Base-by-base conservation (phyloP, 1,284 basidiomycete genomes). In the Trichosporon faecale region DNA sequence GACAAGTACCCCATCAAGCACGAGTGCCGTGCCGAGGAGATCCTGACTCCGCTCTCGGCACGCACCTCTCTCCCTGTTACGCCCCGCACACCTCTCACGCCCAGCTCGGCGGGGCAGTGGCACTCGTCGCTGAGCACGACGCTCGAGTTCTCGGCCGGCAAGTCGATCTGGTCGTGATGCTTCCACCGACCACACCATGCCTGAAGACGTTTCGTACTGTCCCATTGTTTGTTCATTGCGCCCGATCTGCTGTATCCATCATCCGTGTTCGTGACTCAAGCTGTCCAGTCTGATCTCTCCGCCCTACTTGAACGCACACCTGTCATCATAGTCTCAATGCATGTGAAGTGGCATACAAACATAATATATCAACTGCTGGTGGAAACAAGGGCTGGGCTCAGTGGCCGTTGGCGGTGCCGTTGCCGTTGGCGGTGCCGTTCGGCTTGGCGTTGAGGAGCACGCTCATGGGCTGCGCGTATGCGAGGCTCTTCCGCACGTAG, bases 401-500 rank as follows among this genome's bases (percentile, higher is more conserved):
- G 57, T 61, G 57, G 57, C 70, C 70, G 31, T 64, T 65, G 12
- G 33, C 66, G 0, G 49, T 37, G 18, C 69, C 66, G 18, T 70
- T 37, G 18, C 69, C 66, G 18, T 70, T 68, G 27, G 69, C 71
- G 35, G 29, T 64, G 27, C 37, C 60, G 66, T 46, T 64, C 37
- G 44, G 37, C 61, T 52, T 57, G 21, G 68, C 67, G 46, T 44
- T 63, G 11, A 74, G 69, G 2, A 74, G 68, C 49, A 64, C 33
- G 25, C 67, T 67, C 73, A 74, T 74, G 64, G 72, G 72, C 69
- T 68, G 71, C 29, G 68, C 78, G 69, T 94, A 95, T 73, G 94
- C 91, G 63, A 95, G 85, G 71, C 91, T 89, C 8, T 91, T 88
- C 80, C 94, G 94, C 70, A 93, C 91, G 79, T 95, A 95, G 85